Percentiles rank a stretch among this genome's conserved stretches.
Evolutionary conservation across 148 eudicot species (phyloP).

Genomic region (Talinum fruticosum): DNA sequence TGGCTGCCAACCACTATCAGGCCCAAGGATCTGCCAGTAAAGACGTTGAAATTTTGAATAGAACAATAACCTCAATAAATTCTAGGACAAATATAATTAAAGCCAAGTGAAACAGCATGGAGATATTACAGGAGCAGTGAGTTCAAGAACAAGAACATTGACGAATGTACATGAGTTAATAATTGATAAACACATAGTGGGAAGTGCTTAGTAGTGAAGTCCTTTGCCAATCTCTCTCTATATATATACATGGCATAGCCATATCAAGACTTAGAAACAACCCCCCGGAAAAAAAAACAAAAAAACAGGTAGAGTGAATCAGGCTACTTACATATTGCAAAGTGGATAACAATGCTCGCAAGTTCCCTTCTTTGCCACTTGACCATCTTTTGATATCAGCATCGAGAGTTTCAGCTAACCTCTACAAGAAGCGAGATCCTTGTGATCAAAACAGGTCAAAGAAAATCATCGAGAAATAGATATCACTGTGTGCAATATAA

Average conservation of each 20-base stretch:
- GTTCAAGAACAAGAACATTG: neutral
- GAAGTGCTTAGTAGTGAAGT: neutral
- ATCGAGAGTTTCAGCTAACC: slow-evolving; percentile 86
- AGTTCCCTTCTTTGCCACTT: slow-evolving; percentile 90
- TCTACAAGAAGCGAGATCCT: slow-evolving; percentile 40
- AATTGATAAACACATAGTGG: neutral
- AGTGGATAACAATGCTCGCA: slow-evolving; percentile 94
- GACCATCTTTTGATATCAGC: slow-evolving; percentile 98
- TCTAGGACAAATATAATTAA: neutral
- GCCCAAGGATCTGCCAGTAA: slow-evolving; percentile 80
- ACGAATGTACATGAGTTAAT: neutral
- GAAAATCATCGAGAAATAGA: slow-evolving; percentile 5
- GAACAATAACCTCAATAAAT: neutral
- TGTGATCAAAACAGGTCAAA: slow-evolving; percentile 6
- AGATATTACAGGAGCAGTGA: neutral
- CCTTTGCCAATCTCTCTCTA: neutral
- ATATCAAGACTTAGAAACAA: neutral
- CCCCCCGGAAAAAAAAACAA: neutral
- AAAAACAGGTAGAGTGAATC: neutral
- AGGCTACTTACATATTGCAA: slow-evolving; percentile 78
- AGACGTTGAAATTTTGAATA: neutral
- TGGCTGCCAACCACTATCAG: slow-evolving; percentile 96
- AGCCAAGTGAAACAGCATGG: neutral
- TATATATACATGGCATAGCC: neutral
- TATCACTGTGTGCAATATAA: slow-evolving; percentile 1